Evolutionary conservation across 768 basidiomycete genomes (phyloP).

Genomic region (Tricholoma saponaceum): DNA sequence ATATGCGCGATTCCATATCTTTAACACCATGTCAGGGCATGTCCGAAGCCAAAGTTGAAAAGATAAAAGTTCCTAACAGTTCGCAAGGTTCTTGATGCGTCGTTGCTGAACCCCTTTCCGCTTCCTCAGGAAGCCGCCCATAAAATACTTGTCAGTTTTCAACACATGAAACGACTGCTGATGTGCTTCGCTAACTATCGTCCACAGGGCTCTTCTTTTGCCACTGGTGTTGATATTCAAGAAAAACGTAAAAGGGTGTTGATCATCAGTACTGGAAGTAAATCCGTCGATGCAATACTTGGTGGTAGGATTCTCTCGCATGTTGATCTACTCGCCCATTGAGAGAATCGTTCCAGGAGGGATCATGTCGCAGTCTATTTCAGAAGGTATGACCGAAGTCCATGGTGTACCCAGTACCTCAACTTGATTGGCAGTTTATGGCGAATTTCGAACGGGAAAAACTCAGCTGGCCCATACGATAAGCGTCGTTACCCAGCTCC

Average conservation of each 20-base stretch:
- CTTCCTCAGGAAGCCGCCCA: constrained; percentile 75
- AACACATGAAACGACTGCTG: neutral
- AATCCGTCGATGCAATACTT: constrained; percentile 82
- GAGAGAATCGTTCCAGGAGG: constrained; percentile 52
- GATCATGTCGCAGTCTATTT: constrained; percentile 88
- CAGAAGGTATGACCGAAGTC: constrained; percentile 57
- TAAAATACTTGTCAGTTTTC: constrained; percentile 64
- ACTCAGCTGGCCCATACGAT: constrained; percentile 96
- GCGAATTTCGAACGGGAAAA: constrained; percentile 94
- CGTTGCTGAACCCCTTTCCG: neutral
- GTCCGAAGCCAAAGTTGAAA: constrained; percentile 97
- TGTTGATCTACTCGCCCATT: neutral
- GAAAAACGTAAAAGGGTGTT: constrained; percentile 79
- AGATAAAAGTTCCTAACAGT: constrained; percentile 65
- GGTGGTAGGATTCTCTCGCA: constrained; percentile 55
- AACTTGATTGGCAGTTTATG: constrained; percentile 60
- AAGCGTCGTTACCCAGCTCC: constrained; percentile 87
- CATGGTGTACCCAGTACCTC: neutral
- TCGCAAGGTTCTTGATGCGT: constrained; percentile 4
- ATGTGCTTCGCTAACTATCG: neutral
- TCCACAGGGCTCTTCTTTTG: constrained; percentile 81
- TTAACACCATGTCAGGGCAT: constrained; percentile 59
- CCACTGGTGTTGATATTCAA: constrained; percentile 88
- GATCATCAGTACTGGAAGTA: constrained; percentile 89
- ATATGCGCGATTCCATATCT: constrained; percentile 2